Base-by-base conservation (phyloP, 441 rosid genomes). In the Flueggea neowawraea region DNA sequence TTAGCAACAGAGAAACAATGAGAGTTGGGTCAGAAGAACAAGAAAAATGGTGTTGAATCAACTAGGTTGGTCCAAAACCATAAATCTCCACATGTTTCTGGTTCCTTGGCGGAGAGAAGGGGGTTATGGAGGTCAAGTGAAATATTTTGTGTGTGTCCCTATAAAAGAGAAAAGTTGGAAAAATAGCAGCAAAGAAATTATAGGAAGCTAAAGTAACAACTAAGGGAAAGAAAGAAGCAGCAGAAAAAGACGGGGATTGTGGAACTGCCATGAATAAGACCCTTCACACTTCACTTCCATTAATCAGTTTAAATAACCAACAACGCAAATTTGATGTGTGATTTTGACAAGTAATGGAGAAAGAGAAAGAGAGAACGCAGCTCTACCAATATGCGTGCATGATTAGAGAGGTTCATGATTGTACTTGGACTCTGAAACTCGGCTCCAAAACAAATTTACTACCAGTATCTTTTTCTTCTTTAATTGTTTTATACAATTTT, bases 181-280 rank as follows among this genome's bases (percentile, higher is more conserved):
- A 68, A 41, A 47, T 11, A 9, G 50, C 1, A 47, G 50, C 14
- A 47, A 47, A 57, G 61, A 59, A 64, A 67, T 49, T 11, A 53
- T 63, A 48, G 54, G 52, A 60, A 33, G 60, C 56, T 17, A 56
- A 74, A 67, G 64, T 16, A 68, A 63, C 39, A 57, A 12, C 49
- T 33, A 52, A 22, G 59, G 50, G 47, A 15, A 61, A 50, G 61
- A 64, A 60, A 67, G 53, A 58, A 61, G 51, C 4, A 69, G 22
- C 54, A 66, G 48, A 51, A 64, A 75, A 75, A 69, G 75, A 62
- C 4, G 54, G 77, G 73, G 68, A 73, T 75, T 47, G 75, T 68
- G 84, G 81, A 68, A 70, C 82, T 79, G 89, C 67, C 60, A 67
- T 50, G 88, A 85, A 65, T 73, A 71, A 76, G 88, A 85, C 88